Percentiles rank a stretch among this genome's conserved stretches.
Evolutionary conservation across 2,329 filamentous ascomycete species (phyloP).

Genomic region (Pseudopyrenochaeta lycopersici): DNA sequence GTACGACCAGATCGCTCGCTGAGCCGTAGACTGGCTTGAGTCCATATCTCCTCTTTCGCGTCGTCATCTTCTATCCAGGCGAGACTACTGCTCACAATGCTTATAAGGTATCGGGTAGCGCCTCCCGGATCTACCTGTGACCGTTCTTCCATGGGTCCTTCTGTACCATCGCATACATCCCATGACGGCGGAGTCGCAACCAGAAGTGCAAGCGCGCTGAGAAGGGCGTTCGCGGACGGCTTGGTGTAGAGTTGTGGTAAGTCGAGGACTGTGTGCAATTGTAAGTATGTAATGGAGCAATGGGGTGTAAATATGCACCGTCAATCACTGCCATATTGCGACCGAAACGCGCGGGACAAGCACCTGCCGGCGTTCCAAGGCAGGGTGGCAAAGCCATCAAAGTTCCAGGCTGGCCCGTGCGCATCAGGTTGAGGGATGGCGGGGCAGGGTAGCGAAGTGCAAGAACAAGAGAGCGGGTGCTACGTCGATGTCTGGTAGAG

Average conservation of each 20-base stretch:
- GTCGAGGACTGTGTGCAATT: conserved; percentile 66
- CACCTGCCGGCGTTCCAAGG: background rate
- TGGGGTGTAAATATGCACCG: conserved; percentile 26
- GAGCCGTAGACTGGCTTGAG: conserved; percentile 78
- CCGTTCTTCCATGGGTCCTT: conserved; percentile 4
- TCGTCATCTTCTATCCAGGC: conserved; percentile 74
- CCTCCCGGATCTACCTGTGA: conserved; percentile 57
- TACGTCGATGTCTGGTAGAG: background rate
- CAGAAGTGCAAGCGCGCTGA: conserved; percentile 72
- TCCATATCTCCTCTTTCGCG: conserved; percentile 75
- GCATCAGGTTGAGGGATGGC: conserved; percentile 1
- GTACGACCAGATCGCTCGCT: conserved; percentile 84
- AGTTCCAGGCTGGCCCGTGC: conserved; percentile 28
- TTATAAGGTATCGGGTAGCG: conserved; percentile 72
- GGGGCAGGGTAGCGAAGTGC: conserved; percentile 13
- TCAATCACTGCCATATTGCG: conserved; percentile 36
- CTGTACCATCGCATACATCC: conserved; percentile 50
- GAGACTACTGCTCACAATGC: conserved; percentile 72
- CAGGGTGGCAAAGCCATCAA: conserved; percentile 11
- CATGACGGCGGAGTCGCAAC: conserved; percentile 74
- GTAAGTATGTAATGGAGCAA: conserved; percentile 17
- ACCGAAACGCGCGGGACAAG: background rate
- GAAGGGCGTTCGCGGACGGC: conserved; percentile 71
- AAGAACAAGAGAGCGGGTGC: background rate
- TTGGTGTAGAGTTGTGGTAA: conserved; percentile 85